Evolutionary conservation across 1,284 basidiomycete genomes (phyloP), one percentile per base, ranked within the genome.

Genomic region (Veloboletus limbatus): DNA sequence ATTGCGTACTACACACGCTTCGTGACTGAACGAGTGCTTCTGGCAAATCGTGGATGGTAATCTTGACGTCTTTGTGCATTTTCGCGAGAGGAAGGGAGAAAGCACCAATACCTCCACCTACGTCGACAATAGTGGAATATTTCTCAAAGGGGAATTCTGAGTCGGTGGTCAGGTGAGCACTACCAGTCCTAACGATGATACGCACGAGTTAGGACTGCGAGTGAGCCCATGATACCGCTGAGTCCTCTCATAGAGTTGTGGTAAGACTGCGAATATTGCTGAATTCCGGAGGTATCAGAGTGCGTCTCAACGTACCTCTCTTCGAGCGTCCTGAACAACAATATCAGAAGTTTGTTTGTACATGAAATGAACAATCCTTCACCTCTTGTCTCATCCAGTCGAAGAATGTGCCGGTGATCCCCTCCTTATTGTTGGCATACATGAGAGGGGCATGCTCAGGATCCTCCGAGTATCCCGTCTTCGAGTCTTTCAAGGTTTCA

Each of bases 41-140:
- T 2, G 60, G 54, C 20, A 63, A 51, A 43, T 66, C 66, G 11
- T 65, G 67, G 31, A 67, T 40, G 6, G 55, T 66, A 8, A 69
- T 51, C 34, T 62, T 53, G n/a, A 67, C 14, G 24, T 66, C 35
- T 20, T 56, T 60, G 40, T 62, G 49, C 8, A 26, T 53, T 18
- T 54, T 54, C 3, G 60, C 56, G 3, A 66, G 52, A 10, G 61
- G 54, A 9, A 67, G 53, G 8, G 63, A 53, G 33, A 65, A 62
- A 8, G 54, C 55, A 16, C 64, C 67, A 9, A 65, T 58, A 17
- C 67, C 66, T 43, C 64, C 67, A n/a, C 67, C 64, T 7, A 66
- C 54, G 39, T 66, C 67, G 11, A 67, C 59, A 21, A 65, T 47
- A 4, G 53, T 53, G 0, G 62, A 56, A 20, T 53, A 59, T 22